Conservation (phyloP, 352 stramenopile genomes). For the Globisporangium radiosum region DNA sequence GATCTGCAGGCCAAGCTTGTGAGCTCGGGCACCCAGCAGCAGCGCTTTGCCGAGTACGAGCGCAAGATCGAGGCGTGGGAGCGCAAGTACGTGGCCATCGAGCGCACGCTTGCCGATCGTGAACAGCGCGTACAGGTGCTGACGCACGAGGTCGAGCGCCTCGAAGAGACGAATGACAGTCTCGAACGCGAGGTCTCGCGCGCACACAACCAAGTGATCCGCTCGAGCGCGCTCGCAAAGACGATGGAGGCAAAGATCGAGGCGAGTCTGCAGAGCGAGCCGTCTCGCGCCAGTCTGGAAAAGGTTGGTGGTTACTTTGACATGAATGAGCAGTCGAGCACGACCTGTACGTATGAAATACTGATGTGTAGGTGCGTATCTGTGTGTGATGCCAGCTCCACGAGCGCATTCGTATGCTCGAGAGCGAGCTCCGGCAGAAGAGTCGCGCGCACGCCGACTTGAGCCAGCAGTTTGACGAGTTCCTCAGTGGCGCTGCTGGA, state of each 20-base stretch:
- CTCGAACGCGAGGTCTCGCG: slow-evolving; percentile 31
- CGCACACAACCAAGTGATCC: slow-evolving; percentile 44
- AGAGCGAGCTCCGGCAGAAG: slow-evolving; percentile 32
- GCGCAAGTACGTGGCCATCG: slow-evolving; percentile 20
- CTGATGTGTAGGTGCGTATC: no score
- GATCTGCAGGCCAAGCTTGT: slow-evolving; percentile 23
- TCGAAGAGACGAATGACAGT: slow-evolving; percentile 17
- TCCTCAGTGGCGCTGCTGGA: slow-evolving; percentile 10
- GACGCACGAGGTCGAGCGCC: slow-evolving; percentile 14
- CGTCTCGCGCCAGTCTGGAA: slow-evolving; percentile 7
- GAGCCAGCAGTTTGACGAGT: slow-evolving; percentile 26
- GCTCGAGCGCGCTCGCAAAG: slow-evolving; percentile 31
- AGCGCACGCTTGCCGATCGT: slow-evolving; percentile 19
- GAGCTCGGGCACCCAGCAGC: slow-evolving; percentile 11
- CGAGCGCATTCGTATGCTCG: slow-evolving; percentile 30
- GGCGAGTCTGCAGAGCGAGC: slow-evolving; percentile 17
- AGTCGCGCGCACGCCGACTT: slow-evolving; percentile 24
- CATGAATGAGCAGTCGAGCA: no score
- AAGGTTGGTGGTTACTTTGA: slow-evolving; percentile 9
- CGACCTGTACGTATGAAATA: no score
- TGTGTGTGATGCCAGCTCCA: slow-evolving; percentile 18
- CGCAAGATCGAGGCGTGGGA: slow-evolving; percentile 33
- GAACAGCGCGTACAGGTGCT: slow-evolving; percentile 20
- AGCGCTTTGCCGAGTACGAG: slow-evolving; percentile 34
- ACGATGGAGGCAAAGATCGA: slow-evolving; percentile 44